These are phyloP conservation scores for Jamesozyma spencerorum DNA, from an alignment of 805 yeast species.

Conservation along the genomic window DNA sequence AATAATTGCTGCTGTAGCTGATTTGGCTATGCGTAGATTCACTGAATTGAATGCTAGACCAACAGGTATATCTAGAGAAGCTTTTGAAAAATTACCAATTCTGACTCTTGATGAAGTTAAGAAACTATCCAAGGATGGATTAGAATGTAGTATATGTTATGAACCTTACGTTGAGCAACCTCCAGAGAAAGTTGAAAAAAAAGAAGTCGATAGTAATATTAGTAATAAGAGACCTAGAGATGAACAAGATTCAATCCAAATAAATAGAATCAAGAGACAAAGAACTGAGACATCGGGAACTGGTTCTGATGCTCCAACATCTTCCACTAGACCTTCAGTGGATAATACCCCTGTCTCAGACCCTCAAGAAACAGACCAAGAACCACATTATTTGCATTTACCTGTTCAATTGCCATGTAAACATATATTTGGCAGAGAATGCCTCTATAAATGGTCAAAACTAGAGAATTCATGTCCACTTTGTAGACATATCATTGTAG, in stretches of 20 bases:
- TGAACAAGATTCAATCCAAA: constrained; percentile 16
- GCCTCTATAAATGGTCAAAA: constrained; percentile 77
- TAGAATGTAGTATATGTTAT: constrained; percentile 54
- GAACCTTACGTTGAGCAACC: constrained; percentile 37
- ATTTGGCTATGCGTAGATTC: constrained; percentile 57
- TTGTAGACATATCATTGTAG: constrained; percentile 55
- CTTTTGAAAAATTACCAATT: constrained; percentile 43
- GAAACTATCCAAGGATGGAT: constrained; percentile 11
- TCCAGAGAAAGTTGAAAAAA: constrained; percentile 1
- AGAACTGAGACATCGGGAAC: constrained; percentile 9
- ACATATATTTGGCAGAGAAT: constrained; percentile 79
- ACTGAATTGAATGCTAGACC: constrained; percentile 40
- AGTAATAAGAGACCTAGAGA: constrained; percentile 23
- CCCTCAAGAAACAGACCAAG: constrained; percentile 2
- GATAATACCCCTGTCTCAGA: too few species aligned
- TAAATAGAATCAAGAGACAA: constrained; percentile 13
- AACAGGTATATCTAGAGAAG: constrained; percentile 43
- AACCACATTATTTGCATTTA: constrained; percentile 39
- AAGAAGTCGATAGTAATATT: neutral
- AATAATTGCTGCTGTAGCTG: constrained; percentile 57
- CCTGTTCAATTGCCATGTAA: constrained; percentile 76
- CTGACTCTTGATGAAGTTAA: constrained; percentile 26
- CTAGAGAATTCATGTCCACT: constrained; percentile 74
- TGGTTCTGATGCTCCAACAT: neutral
- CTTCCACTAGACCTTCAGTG: too few species aligned